These are phyloP conservation scores for Aspergillus terreus DNA, from an alignment of 2,329 filamentous ascomycete species.

Conservation along the genomic window DNA sequence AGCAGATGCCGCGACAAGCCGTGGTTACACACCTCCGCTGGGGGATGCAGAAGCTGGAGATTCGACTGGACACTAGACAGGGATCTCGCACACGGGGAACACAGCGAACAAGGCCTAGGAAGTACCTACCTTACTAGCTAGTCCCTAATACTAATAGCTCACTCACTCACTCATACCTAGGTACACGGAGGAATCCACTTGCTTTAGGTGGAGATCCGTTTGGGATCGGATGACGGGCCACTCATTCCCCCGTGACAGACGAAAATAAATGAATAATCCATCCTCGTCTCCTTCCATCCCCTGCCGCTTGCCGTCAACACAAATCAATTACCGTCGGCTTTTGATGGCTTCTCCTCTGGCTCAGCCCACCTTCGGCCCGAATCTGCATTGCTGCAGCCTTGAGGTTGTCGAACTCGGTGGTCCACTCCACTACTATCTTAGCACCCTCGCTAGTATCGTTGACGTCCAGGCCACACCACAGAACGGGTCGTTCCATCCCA, in stretches of 20 bases:
- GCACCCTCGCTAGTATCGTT: too few species aligned
- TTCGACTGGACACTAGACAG: not conserved
- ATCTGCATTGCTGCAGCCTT: slow-evolving; percentile 11
- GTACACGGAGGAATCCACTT: too few species aligned
- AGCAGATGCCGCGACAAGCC: slow-evolving; percentile 5
- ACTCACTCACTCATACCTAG: too few species aligned
- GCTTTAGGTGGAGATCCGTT: too few species aligned
- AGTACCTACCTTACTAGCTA: too few species aligned
- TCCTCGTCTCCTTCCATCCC: not conserved
- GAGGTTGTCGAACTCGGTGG: slow-evolving; percentile 3
- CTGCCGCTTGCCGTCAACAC: not conserved
- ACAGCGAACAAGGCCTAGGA: not conserved
- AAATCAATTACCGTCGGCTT: not conserved
- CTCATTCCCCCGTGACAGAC: too few species aligned
- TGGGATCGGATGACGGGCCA: too few species aligned
- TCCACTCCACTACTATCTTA: slow-evolving; percentile 3
- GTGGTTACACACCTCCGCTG: slow-evolving; percentile 10
- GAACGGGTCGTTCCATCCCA: too few species aligned
- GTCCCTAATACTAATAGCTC: too few species aligned
- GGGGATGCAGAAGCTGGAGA: not conserved
- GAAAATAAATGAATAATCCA: not conserved
- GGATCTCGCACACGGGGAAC: not conserved
- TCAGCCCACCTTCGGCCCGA: slow-evolving; percentile 16
- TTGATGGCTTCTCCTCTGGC: slow-evolving; percentile 1
- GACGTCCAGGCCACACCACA: too few species aligned